phyloP scores from a whole-genome alignment of 139 green algal species.

The Chlorella sp. region DNA sequence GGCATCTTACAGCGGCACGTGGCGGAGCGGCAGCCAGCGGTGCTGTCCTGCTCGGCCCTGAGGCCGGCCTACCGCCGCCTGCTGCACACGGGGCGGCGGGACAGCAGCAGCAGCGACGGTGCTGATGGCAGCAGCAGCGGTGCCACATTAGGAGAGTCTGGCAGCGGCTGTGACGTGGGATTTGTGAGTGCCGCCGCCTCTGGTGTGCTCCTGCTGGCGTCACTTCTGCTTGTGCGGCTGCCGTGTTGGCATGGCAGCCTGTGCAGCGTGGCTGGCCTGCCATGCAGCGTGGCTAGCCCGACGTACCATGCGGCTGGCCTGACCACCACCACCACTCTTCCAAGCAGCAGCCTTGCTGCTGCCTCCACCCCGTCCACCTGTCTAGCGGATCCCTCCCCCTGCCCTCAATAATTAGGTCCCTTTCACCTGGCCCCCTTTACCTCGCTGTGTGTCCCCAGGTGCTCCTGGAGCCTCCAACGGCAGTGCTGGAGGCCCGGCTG shows the following conservation, averaged over 20 bases:
- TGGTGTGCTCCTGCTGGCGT: neutral
- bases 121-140: neutral
- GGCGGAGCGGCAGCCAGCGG: neutral
- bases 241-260: neutral
- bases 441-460: conserved; percentile 19
- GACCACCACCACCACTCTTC: neutral
- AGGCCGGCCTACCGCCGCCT: conserved; percentile 44
- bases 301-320: neutral
- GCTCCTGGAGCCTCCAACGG: conserved; percentile 33
- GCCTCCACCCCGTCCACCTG: neutral
- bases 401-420: neutral
- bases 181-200: conserved; percentile 18
- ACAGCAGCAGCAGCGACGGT: neutral
- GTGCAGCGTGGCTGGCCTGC: neutral
- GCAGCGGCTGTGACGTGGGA: neutral
- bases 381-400: neutral
- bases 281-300: too few species aligned
- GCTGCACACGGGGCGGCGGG: conserved; percentile 1
- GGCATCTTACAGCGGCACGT: neutral
- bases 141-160: neutral
- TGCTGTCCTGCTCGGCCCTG: conserved; percentile 56
- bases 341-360: neutral
- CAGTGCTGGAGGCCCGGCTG: conserved; percentile 34
- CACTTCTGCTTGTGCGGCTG: neutral
- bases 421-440: neutral